A percentile compares a stretch with the other conserved stretches of the same genome.
Evolutionary conservation across 768 basidiomycete species (phyloP).

Genomic region (Xerocomus spinulosus): DNA sequence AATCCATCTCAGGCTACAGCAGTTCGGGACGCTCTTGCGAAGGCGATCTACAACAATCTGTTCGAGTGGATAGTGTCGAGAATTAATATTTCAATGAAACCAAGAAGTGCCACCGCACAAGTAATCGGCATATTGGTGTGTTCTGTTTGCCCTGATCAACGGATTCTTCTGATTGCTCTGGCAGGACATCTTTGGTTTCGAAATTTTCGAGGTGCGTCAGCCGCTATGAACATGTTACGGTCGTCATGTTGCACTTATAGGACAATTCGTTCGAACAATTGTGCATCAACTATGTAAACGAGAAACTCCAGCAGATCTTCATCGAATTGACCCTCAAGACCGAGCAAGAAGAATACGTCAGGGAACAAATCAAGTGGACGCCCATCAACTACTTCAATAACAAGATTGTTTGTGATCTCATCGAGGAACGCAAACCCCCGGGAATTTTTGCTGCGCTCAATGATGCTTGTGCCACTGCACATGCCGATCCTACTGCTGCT

Average conservation of each 20-base stretch:
- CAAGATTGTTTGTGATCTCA: slow-evolving; percentile 96
- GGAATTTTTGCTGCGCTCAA: slow-evolving; percentile 98
- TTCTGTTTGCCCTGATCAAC: background rate
- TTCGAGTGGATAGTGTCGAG: slow-evolving; percentile 99
- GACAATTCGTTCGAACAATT: slow-evolving; percentile 97
- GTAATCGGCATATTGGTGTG: slow-evolving; percentile 89
- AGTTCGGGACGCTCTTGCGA: slow-evolving; percentile 87
- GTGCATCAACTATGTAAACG: slow-evolving; percentile 99
- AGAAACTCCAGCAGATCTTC: slow-evolving; percentile 99
- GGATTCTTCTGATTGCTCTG: background rate
- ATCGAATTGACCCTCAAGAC: slow-evolving; percentile 98
- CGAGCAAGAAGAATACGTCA: slow-evolving; percentile 98
- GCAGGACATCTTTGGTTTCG: slow-evolving; percentile 97
- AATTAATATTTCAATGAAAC: slow-evolving; percentile 95
- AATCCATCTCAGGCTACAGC: slow-evolving; percentile 89
- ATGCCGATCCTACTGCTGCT: slow-evolving; percentile 93
- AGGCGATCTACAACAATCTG: slow-evolving; percentile 96
- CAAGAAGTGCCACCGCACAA: slow-evolving; percentile 65
- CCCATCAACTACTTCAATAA: slow-evolving; percentile 99
- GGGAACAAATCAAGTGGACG: slow-evolving; percentile 98
- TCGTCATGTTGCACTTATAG: slow-evolving; percentile 38
- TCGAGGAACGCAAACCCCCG: slow-evolving; percentile 93
- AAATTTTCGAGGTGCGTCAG: slow-evolving; percentile 82
- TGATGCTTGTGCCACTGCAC: slow-evolving; percentile 98
- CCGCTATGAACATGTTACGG: background rate